A percentile compares a stretch with the other conserved stretches of the same genome.
Conservation (phyloP, 139 green algal species). For the Prasinococcaceae sp. region DNA sequence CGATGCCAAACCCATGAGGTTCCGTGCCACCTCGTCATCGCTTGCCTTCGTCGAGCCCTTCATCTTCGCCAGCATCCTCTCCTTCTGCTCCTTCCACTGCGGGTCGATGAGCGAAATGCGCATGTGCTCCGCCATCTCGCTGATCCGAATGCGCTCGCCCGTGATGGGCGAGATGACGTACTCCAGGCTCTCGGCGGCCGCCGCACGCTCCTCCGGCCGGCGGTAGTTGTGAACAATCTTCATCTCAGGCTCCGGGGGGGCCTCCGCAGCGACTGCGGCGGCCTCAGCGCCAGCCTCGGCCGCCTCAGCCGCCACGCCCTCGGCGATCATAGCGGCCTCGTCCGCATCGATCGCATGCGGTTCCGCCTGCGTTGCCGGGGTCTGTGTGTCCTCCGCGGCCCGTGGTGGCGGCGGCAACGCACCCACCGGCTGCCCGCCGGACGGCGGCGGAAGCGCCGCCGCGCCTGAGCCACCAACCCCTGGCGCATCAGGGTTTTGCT, state of each 20-base stretch:
- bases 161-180: constrained; percentile 93
- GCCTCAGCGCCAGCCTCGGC: constrained; percentile 5
- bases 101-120: constrained; percentile 76
- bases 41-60: constrained; percentile 54
- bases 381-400: too few relatives aligned
- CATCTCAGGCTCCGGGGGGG: constrained; percentile 32
- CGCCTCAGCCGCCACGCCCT: too few relatives aligned
- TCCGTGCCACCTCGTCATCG: constrained; percentile 87
- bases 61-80: constrained; percentile 86
- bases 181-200: constrained; percentile 41
- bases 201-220: constrained; percentile 29
- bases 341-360: constrained; percentile 90
- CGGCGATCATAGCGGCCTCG: constrained; percentile 60
- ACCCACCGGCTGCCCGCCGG: too few relatives aligned
- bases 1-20: constrained; percentile 66
- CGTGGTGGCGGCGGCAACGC: too few relatives aligned
- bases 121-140: constrained; percentile 83
- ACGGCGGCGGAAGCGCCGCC: background rate
- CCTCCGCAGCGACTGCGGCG: background rate
- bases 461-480: background rate
- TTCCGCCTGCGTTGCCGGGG: too few relatives aligned
- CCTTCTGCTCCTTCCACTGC: constrained; percentile 79
- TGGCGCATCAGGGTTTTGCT: too few relatives aligned
- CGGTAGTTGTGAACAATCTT: constrained; percentile 86
- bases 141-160: constrained; percentile 56